Percentiles rank a stretch among this genome's conserved stretches.
Evolutionary conservation across 106 monocot genomes (phyloP).

Genomic region (Dendrobium officinale): DNA sequence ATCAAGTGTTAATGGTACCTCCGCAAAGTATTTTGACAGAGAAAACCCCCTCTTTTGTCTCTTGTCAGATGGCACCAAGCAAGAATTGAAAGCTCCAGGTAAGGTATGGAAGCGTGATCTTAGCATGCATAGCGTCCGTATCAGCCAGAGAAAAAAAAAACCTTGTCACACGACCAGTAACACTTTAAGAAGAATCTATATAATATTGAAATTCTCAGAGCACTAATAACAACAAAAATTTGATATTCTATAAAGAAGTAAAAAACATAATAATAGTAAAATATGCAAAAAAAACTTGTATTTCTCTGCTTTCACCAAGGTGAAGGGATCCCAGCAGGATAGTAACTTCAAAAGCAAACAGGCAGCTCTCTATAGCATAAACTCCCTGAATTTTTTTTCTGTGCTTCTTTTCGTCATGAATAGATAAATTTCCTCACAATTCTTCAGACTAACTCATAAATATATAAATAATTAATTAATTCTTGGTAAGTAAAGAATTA

Average conservation of each 20-base stretch:
- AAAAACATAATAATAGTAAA: not conserved
- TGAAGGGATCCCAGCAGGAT: not conserved
- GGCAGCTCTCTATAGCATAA: not conserved
- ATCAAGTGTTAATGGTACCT: conserved; percentile 30
- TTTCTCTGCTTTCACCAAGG: not conserved
- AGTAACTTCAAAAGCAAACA: not conserved
- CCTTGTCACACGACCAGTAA: not conserved
- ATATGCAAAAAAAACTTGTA: not conserved
- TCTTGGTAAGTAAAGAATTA: too few relatives aligned
- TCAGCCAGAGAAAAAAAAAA: conserved; percentile 21
- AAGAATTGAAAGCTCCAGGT: conserved; percentile 85
- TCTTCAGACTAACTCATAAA: not conserved
- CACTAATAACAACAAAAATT: not conserved
- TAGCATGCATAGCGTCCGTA: conserved; percentile 93
- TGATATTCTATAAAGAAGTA: not conserved
- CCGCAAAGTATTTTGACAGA: conserved; percentile 70
- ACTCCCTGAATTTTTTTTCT: not conserved
- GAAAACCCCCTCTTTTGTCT: conserved; percentile 63
- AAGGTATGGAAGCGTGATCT: conserved; percentile 88
- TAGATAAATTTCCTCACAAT: not conserved
- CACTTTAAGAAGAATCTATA: not conserved
- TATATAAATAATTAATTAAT: too few relatives aligned
- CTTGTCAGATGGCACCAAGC: conserved; percentile 83
- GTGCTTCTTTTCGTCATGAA: not conserved
- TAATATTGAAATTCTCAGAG: not conserved